Evolutionary conservation across 2,329 filamentous ascomycete species (phyloP).

Genomic region (Calonectria leucothoes): DNA sequence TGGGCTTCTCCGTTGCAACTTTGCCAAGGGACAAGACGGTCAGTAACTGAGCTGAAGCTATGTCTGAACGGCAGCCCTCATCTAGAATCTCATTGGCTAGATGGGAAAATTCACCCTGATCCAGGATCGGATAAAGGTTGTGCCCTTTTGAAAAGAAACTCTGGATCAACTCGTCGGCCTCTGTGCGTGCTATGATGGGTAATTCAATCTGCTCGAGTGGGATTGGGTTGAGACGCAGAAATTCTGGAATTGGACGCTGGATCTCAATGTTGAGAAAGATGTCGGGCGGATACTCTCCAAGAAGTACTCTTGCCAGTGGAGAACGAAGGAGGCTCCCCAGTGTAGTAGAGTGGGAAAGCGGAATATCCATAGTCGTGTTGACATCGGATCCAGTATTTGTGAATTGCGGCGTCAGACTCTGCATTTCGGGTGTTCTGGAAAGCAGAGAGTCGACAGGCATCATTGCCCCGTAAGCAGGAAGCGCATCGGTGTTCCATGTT

Average conservation of each 20-base stretch:
- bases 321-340: conserved; percentile 28
- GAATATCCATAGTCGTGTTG: conserved; percentile 37
- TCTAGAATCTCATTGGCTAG: conserved; percentile 17
- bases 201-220: conserved; percentile 27
- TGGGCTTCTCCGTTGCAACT: conserved; percentile 27
- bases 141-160: conserved; percentile 34
- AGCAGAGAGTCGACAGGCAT: conserved; percentile 23
- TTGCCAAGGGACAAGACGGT: conserved; percentile 27
- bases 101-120: conserved; percentile 21
- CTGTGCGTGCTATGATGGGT: conserved; percentile 2
- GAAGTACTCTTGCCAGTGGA: conserved; percentile 23
- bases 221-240: conserved; percentile 16
- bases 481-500: background rate
- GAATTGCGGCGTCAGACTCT: conserved; percentile 26
- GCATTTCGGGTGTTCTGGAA: conserved; percentile 15
- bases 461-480: conserved; percentile 19
- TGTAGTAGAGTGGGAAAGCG: conserved; percentile 31
- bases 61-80: conserved; percentile 12
- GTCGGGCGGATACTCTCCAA: conserved; percentile 31
- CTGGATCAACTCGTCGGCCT: conserved; percentile 20
- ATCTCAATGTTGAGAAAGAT: conserved; percentile 33
- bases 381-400: conserved; percentile 33
- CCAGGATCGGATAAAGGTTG: conserved; percentile 31
- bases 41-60: conserved; percentile 24
- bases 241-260: conserved; percentile 21